Evolutionary conservation across 768 basidiomycete species (phyloP).

Genomic region (Boletellus ananas): DNA sequence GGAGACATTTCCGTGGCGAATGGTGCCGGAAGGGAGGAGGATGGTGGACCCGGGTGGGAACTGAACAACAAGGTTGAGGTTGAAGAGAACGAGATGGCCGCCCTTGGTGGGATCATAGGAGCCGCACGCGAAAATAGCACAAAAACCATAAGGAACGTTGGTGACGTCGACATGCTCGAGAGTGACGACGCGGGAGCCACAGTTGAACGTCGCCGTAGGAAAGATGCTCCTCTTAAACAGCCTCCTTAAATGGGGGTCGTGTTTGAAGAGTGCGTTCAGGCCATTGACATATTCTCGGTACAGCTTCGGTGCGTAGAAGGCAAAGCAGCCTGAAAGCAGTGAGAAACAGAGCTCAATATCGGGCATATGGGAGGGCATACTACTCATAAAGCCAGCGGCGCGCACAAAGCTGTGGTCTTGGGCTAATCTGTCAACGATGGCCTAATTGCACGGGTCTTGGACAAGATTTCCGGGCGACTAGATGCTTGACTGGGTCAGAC

Average conservation of each 20-base stretch:
- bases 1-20: neutral
- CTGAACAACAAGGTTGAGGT: neutral
- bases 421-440: conserved; percentile 6
- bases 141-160: conserved; percentile 34
- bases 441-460: neutral
- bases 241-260: too few relatives aligned
- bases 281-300: conserved; percentile 8
- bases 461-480: neutral
- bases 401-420: neutral
- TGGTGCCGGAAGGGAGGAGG: neutral
- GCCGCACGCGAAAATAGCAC: conserved; percentile 30
- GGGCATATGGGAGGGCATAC: too few relatives aligned
- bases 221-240: conserved; percentile 27
- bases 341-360: too few relatives aligned
- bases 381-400: too few relatives aligned
- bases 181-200: conserved; percentile 17
- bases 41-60: neutral
- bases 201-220: conserved; percentile 29
- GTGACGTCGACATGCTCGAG: conserved; percentile 23
- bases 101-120: neutral
- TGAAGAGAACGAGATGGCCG: neutral
- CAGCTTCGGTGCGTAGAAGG: conserved; percentile 22
- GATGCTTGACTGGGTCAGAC: neutral
- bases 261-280: neutral
- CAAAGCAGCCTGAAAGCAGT: neutral